Evolutionary conservation across 371 early-diverging fungal genomes (phyloP), one percentile per base, ranked within the genome.

Genomic region (Coemansia linderi): DNA sequence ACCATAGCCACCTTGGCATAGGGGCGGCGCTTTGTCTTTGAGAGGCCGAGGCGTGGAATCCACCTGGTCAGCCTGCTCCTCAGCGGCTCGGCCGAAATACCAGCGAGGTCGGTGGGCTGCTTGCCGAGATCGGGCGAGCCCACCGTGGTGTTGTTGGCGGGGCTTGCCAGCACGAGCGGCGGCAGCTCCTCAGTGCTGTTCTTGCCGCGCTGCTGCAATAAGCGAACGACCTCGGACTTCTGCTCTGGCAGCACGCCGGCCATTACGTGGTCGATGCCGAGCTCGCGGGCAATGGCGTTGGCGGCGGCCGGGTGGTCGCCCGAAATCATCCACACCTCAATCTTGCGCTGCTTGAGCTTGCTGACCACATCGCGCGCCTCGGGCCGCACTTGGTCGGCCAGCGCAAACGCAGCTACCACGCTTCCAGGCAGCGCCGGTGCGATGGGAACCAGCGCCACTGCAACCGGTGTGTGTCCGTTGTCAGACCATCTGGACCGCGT

Each of bases 241-340:
- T 81, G 80, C 50, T 72, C 81, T 4, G 81, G 81, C 44, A 73
- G 63, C 12, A 79, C 80, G 13, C 81, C 74, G 2, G 81, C 73
- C 68, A 81, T 80, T 22, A 81, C 75, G n/a, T 72, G 62, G 41
- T 62, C 63, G 4, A 99, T 92, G 31, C 96, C 97, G 80, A 97
- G 92, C 75, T 88, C 84, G 43, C 91, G 87, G 69, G 95, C 94
- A 66, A 98, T 95, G n/a, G 93, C 87, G 76, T 95, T 93, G 59
- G 99, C 98, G 4, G 97, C 97, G 73, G 92, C 89, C 79, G 92
- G 92, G 85, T 95, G 92, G 84, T 99, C 99, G 71, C 99, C 99
- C 3, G 99, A 98, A 73, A 98, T 93, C 50, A 99, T 93, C 82
- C 96, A 94, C 50, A 99, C 95, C 52, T 95, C 88, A 68, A 99